Evolutionary conservation across 257 asterid species (phyloP).

Genomic region (Lavandula angustifolia): DNA sequence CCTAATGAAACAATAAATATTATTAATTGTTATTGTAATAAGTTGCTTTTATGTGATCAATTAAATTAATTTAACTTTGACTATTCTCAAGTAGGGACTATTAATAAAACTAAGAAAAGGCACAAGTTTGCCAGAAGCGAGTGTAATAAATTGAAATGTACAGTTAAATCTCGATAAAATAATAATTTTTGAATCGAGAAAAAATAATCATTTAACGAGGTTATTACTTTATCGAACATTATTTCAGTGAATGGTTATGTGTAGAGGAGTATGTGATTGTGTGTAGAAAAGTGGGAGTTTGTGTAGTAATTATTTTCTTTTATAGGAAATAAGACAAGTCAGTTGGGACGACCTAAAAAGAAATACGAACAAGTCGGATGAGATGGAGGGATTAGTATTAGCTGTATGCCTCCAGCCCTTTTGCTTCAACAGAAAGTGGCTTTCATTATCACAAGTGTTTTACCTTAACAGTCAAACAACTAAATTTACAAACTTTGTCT

Average conservation of each 20-base stretch:
- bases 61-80: background rate
- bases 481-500: too few relatives aligned
- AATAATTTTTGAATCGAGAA: too few relatives aligned
- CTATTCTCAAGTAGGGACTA: constrained; percentile 3
- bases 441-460: constrained; percentile 19
- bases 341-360: too few relatives aligned
- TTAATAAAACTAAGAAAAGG: background rate
- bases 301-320: too few relatives aligned
- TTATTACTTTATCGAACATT: too few relatives aligned
- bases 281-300: too few relatives aligned
- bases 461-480: background rate
- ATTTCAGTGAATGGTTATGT: too few relatives aligned
- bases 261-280: too few relatives aligned
- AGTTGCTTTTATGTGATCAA: background rate
- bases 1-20: background rate
- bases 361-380: background rate
- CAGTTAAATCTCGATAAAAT: too few relatives aligned
- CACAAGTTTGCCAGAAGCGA: constrained; percentile 16
- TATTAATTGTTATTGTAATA: background rate
- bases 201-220: too few relatives aligned
- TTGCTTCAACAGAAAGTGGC: constrained; percentile 26
- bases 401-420: constrained; percentile 28
- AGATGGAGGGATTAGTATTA: background rate
- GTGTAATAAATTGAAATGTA: constrained; percentile 17
- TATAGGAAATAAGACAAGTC: too few relatives aligned